Percentiles rank a stretch among this genome's conserved stretches.
phyloP scores from a whole-genome alignment of 768 basidiomycete species.

The Phanerochaete sordida region DNA sequence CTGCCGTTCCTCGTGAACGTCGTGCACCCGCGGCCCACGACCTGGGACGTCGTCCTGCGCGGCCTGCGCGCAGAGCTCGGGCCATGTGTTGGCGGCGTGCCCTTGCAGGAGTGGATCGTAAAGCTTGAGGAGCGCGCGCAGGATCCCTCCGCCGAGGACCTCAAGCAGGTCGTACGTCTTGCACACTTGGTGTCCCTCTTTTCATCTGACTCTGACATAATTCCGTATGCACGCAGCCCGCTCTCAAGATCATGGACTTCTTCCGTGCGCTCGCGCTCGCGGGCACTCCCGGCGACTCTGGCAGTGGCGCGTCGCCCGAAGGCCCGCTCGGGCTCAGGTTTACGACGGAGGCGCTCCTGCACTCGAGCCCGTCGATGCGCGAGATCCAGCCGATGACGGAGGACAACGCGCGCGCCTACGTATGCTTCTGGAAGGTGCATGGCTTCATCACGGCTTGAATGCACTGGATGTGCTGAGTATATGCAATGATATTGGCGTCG shows the following conservation, averaged over 20 bases:
- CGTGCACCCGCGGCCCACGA: conserved; percentile 11
- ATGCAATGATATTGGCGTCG: no score
- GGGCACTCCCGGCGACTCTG: background rate
- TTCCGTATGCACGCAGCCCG: background rate
- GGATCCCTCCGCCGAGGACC: background rate
- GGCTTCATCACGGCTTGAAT: background rate
- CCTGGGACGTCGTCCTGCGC: conserved; percentile 8
- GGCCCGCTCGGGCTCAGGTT: background rate
- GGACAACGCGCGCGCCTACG: background rate
- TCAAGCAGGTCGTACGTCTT: conserved; percentile 2
- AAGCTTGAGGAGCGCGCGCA: conserved; percentile 1
- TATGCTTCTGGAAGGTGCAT: background rate
- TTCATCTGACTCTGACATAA: background rate
- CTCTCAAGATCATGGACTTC: conserved; percentile 7
- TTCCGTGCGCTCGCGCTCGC: background rate
- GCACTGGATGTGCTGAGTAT: no score
- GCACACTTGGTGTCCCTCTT: background rate
- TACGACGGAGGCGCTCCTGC: background rate
- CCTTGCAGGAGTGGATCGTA: conserved; percentile 3
- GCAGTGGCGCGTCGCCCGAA: background rate
- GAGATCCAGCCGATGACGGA: background rate
- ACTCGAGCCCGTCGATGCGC: background rate
- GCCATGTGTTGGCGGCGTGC: background rate
- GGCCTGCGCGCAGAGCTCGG: conserved; percentile 2
- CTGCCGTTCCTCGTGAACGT: conserved; percentile 10